Conservation (phyloP, 768 basidiomycete species). For the Tulasnella calospora region DNA sequence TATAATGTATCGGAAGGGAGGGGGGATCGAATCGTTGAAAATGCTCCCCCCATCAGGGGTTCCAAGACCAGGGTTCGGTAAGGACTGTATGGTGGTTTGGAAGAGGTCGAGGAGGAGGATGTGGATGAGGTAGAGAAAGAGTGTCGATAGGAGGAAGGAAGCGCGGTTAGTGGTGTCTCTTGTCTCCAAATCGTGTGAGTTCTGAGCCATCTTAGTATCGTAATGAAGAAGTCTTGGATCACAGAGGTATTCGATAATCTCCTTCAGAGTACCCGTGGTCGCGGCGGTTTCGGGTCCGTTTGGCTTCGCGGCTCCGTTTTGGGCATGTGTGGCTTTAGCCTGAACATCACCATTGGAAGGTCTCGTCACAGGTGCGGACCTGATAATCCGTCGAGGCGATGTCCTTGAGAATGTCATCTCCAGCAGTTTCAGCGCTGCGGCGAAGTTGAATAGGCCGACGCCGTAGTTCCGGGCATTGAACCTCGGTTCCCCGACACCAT, state of each 20-base stretch:
- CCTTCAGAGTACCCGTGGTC: neutral
- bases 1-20: conserved; percentile 47
- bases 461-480: neutral
- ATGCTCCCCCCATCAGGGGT: conserved; percentile 61
- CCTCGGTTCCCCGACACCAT: neutral
- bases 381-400: neutral
- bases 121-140: neutral
- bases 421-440: neutral
- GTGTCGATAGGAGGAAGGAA: conserved; percentile 11
- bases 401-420: neutral
- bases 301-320: neutral
- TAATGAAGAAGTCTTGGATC: neutral
- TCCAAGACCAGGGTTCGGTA: conserved; percentile 56
- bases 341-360: neutral
- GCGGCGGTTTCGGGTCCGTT: neutral
- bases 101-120: conserved; percentile 57
- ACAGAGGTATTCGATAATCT: conserved; percentile 7
- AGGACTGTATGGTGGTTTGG: conserved; percentile 58
- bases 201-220: neutral
- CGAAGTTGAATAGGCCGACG: neutral
- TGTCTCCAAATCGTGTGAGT: neutral
- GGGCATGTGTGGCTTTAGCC: neutral
- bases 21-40: conserved; percentile 53
- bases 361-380: neutral
- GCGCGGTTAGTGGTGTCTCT: neutral